Conservation (phyloP, 805 yeast species). For the Monosporozyma yasuniensis region DNA sequence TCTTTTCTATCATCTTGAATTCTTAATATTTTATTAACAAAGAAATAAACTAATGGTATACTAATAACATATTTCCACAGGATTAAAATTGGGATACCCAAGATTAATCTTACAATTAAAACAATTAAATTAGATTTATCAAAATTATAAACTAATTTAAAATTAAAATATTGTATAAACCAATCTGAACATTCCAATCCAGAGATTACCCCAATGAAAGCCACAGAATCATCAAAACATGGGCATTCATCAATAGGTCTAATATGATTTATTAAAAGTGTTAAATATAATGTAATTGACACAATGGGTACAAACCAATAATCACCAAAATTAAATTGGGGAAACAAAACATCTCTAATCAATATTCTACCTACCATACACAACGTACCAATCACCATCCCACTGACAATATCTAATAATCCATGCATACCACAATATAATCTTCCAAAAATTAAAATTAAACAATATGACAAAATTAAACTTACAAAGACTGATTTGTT, state of each 20-base stretch:
- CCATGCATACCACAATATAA: slow-evolving; percentile 98
- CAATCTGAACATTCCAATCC: slow-evolving; percentile 66
- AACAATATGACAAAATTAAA: slow-evolving; percentile 39
- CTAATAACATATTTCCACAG: slow-evolving; percentile 62
- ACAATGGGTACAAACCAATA: slow-evolving; percentile 29
- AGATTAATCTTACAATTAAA: slow-evolving; percentile 36
- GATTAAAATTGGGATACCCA: slow-evolving; percentile 57
- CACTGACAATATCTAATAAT: slow-evolving; percentile 60
- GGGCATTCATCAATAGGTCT: slow-evolving; percentile 91
- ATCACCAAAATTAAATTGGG: slow-evolving; percentile 13
- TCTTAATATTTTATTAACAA: slow-evolving; percentile 29
- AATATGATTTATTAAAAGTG: slow-evolving; percentile 59
- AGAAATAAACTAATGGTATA: slow-evolving; percentile 52
- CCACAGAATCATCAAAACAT: slow-evolving; percentile 90
- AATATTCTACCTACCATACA: slow-evolving; percentile 31
- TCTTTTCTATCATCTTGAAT: slow-evolving; percentile 23
- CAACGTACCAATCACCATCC: slow-evolving; percentile 52
- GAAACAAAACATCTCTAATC: slow-evolving; percentile 36
- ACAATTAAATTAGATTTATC: slow-evolving; percentile 18
- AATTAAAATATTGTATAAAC: slow-evolving; percentile 28
- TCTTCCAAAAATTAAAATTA: slow-evolving; percentile 67
- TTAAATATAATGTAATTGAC: slow-evolving; percentile 35
- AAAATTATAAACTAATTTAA: slow-evolving; percentile 10
- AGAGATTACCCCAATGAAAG: slow-evolving; percentile 77
- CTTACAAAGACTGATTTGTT: slow-evolving; percentile 1